phyloP scores from a whole-genome alignment of 345 rosid species.

The Citrus reticulata region DNA sequence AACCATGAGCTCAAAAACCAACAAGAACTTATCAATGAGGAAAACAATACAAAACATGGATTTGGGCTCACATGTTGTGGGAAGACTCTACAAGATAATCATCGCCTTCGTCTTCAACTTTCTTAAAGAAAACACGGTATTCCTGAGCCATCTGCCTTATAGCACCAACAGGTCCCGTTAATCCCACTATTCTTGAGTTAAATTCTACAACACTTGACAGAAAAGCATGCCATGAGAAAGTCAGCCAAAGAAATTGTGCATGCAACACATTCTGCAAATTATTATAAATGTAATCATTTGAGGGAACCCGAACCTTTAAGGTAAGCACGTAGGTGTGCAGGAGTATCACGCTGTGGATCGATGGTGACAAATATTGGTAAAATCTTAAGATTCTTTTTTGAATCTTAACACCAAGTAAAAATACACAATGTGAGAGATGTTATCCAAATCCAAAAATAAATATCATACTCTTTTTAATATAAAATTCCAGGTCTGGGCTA shows the following conservation, averaged over 20 bases:
- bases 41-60: neutral
- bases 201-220: conserved; percentile 56
- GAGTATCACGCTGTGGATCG: conserved; percentile 86
- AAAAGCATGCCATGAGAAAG: neutral
- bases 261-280: neutral
- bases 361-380: conserved; percentile 81
- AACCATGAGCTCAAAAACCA: neutral
- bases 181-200: conserved; percentile 62
- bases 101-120: conserved; percentile 80
- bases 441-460: neutral
- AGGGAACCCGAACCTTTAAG: conserved; percentile 54
- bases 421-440: conserved; percentile 23
- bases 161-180: conserved; percentile 64
- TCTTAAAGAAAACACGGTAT: conserved; percentile 74
- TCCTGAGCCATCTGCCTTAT: conserved; percentile 85
- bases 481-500: no score
- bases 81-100: conserved; percentile 88
- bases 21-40: neutral
- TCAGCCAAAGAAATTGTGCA: conserved; percentile 7
- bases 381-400: conserved; percentile 45
- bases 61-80: conserved; percentile 59
- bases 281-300: neutral
- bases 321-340: conserved; percentile 70
- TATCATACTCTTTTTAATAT: neutral
- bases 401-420: conserved; percentile 44